Conservation (phyloP, 2,329 filamentous ascomycete species). For the Aspergillus fumigatiaffinis region DNA sequence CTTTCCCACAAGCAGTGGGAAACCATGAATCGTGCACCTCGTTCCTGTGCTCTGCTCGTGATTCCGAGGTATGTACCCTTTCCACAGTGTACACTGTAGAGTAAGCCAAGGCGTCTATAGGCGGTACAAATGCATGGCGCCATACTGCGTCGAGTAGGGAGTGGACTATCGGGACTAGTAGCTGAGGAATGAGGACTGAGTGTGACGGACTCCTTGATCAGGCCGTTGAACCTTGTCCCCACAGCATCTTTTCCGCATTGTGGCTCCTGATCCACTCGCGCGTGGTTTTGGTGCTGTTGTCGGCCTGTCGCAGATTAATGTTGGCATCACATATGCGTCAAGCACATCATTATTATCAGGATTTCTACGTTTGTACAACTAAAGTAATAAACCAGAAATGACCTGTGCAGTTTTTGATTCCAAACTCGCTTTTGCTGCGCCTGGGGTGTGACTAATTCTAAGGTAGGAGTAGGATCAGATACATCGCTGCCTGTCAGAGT, state of each 20-base stretch:
- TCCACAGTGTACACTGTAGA: neutral
- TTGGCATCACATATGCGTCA: neutral
- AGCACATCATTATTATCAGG: neutral
- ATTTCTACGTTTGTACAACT: no score
- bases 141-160: neutral
- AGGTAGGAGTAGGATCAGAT: neutral
- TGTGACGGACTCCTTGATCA: neutral
- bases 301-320: no score
- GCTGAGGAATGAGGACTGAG: neutral
- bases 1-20: neutral
- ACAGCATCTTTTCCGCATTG: neutral
- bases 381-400: neutral
- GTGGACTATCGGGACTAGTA: neutral
- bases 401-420: neutral
- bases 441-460: no score
- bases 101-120: neutral
- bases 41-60: neutral
- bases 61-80: neutral
- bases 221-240: neutral
- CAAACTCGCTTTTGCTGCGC: neutral
- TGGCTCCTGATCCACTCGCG: neutral
- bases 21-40: neutral
- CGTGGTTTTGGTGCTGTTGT: neutral
- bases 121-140: neutral
- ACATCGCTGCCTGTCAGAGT: neutral